Base-by-base conservation (phyloP, 1,284 basidiomycete species). In the Leccinum pallidistipes region DNA sequence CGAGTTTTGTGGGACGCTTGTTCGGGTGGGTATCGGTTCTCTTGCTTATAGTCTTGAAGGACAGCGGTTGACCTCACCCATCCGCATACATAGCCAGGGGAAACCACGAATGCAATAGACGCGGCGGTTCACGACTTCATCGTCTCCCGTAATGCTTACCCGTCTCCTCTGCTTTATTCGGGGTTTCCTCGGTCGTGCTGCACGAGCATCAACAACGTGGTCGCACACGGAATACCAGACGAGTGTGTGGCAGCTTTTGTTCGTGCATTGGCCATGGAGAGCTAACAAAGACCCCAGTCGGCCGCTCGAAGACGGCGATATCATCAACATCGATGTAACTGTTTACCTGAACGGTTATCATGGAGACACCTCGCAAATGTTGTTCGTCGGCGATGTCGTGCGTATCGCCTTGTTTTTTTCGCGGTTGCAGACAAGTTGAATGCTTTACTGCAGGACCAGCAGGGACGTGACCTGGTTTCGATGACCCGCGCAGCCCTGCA, bases 181-280 rank as follows among this genome's bases (percentile, higher is more conserved):
- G 71, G 87, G 8, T 97, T 90, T 71, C 94, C 95, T 6, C 88
- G 87, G 66, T 91, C 93, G 36, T 92, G 92, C 68, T 96, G 94
- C 71, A 97, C 94, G 18, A 91, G 90, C 68, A 78, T 91, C 57
- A 97, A 98, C 72, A 97, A 97, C 67, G 79, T 94, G 53, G 82
- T 93, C 54, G 84, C 83, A 43, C 94, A 96, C 72, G 94, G 94
- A 0, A 92, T 94, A 63, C 92, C 93, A n/a, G 91, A 94, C 76
- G 82, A 87, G 92, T 92, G 65, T 64, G 84, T 74, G 11, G 0
- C 11, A 11, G 0, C 11, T 31, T 60, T 43, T 57, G 6, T 56
- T 52, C 36, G 12, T 12, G n/a, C 40, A 10, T 18, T 43, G n/a
- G n/a, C 40, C 40, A 18, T 18, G 10, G 40, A 18, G 24, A 21